Base-by-base conservation (phyloP, 2,329 filamentous ascomycete species). In the Fusarium drepaniforme region DNA sequence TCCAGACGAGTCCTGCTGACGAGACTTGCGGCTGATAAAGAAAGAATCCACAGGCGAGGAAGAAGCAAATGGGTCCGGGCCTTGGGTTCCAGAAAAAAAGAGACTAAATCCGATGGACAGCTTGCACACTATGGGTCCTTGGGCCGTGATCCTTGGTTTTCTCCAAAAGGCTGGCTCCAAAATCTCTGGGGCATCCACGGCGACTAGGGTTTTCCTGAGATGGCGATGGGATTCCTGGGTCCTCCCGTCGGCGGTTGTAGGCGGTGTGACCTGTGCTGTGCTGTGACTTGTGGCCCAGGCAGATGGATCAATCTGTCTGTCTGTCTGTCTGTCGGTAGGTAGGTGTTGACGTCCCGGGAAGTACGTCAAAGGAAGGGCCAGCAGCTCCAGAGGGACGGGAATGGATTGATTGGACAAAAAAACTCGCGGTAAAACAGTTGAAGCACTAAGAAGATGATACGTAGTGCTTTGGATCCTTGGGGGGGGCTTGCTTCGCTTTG, bases 21-120 rank as follows among this genome's bases (percentile, higher is more conserved):
- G 71, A 77, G 78, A 76, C 75, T 76, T 78, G 77, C 71, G 76
- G 76, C 78, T 80, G 78, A 79, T 80, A 78, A 80, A 77, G 73
- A 77, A 77, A 71, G 69, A 79, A 77, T 78, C 78, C 78, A 79
- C 78, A 73, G 61, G 75, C 44, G 70, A 68, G 63, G 70, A 42
- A 75, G 70, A 77, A 79, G 75, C 70, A 78, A 56, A 71, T 56
- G 70, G 67, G 68, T 72, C 73, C 75, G 70, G 72, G 67, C 66
- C 71, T 78, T 75, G 68, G 77, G 75, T 73, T 80, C 75, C 76
- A 72, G 76, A 60, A 73, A 78, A 70, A 77, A 74, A 74, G 67
- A 71, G 72, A 79, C 74, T 79, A 80, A 73, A 75, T 76, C 69
- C 74, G 74, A 76, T 64, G 77, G 77, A 76, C 75, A 77, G 71